Conservation (phyloP, 1,139 yeast species). For the Geotrichum siamense region DNA sequence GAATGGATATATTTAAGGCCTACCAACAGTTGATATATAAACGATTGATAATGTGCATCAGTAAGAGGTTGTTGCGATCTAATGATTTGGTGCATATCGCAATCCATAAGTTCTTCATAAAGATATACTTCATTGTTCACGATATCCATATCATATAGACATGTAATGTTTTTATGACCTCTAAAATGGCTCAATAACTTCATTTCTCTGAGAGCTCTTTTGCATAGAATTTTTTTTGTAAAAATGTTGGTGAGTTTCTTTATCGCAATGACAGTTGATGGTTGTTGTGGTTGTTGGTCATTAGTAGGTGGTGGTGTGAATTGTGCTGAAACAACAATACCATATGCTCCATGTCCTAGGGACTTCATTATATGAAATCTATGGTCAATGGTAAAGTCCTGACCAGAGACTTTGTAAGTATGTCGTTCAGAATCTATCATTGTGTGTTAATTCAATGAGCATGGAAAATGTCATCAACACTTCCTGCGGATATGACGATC, state of each 20-base stretch:
- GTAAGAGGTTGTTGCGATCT: constrained; percentile 90
- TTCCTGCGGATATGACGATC: no score
- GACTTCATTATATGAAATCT: constrained; percentile 18
- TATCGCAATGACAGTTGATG: constrained; percentile 46
- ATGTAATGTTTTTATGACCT: constrained; percentile 63
- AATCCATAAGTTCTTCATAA: constrained; percentile 94
- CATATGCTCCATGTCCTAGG: constrained; percentile 96
- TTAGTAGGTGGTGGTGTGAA: constrained; percentile 63
- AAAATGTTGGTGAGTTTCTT: constrained; percentile 88
- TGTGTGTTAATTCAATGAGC: no score
- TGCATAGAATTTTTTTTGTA: constrained; percentile 78
- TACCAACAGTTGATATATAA: constrained; percentile 83
- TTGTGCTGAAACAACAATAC: constrained; percentile 88
- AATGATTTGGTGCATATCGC: constrained; percentile 96
- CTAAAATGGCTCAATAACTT: constrained; percentile 84
- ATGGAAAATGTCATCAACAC: no score
- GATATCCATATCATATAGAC: constrained; percentile 87
- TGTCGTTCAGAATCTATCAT: constrained; percentile 20
- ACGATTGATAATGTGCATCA: constrained; percentile 90
- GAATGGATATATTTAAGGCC: constrained; percentile 93
- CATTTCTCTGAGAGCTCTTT: constrained; percentile 82
- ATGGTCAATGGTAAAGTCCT: constrained; percentile 19
- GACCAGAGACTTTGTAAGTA: constrained; percentile 19
- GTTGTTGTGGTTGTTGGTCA: constrained; percentile 48
- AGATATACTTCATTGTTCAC: constrained; percentile 85